Conservation (phyloP, 805 yeast genomes). For the Candida vartiovaarae region DNA sequence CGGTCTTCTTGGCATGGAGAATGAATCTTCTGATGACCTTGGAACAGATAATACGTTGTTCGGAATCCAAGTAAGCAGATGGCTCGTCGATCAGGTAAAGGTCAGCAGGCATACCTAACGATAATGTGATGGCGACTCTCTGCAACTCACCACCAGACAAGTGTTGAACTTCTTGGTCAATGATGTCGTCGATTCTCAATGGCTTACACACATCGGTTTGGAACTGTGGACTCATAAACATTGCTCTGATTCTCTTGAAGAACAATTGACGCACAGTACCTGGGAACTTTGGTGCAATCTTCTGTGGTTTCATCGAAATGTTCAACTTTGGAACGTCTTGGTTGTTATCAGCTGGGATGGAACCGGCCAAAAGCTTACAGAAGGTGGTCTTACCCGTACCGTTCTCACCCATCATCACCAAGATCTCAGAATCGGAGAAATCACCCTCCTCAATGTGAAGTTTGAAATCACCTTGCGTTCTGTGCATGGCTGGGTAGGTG, state of each 20-base stretch:
- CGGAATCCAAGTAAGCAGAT: conserved; percentile 97
- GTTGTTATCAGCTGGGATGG: conserved; percentile 79
- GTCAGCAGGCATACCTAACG: conserved; percentile 93
- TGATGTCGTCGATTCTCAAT: conserved; percentile 82
- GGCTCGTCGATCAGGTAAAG: conserved; percentile 98
- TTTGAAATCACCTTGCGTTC: conserved; percentile 95
- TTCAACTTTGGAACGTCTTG: conserved; percentile 77
- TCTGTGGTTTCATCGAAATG: conserved; percentile 98
- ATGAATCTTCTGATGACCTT: conserved; percentile 97
- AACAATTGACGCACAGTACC: conserved; percentile 98
- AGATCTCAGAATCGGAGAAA: conserved; percentile 91
- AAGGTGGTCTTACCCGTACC: conserved; percentile 99
- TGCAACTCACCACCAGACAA: conserved; percentile 99
- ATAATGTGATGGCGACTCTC: conserved; percentile 95
- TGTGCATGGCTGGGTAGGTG: conserved; percentile 73
- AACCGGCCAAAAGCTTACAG: conserved; percentile 93
- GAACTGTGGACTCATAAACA: conserved; percentile 93
- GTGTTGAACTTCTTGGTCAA: conserved; percentile 96
- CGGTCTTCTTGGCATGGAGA: conserved; percentile 94
- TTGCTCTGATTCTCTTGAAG: conserved; percentile 91
- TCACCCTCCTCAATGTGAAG: conserved; percentile 79
- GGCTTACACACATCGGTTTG: conserved; percentile 98
- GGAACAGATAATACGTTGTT: conserved; percentile 98
- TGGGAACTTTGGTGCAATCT: conserved; percentile 96
- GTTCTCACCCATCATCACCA: conserved; percentile 99